phyloP scores from a whole-genome alignment of 805 yeast genomes.

The Candida easanensis region DNA sequence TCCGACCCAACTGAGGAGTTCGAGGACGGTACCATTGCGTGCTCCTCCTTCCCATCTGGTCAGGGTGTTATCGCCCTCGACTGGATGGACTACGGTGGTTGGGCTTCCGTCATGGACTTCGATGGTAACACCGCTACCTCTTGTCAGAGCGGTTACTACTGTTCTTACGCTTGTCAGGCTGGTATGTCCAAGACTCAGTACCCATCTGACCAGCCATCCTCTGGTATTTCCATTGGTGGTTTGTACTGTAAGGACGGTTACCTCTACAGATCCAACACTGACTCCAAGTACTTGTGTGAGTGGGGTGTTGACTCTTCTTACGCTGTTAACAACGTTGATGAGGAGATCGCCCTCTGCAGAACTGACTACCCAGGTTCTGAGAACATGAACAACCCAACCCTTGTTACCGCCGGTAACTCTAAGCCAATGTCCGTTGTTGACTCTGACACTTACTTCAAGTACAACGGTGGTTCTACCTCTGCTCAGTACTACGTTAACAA shows the following conservation, averaged over 20 bases:
- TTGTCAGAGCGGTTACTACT: constrained; percentile 88
- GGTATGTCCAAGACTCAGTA: constrained; percentile 99
- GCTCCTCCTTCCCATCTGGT: constrained; percentile 73
- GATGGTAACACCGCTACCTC: constrained; percentile 58
- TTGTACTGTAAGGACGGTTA: constrained; percentile 80
- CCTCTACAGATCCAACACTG: constrained; percentile 76
- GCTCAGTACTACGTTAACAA: constrained; percentile 97
- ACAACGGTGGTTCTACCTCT: constrained; percentile 82
- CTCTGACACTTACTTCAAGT: constrained; percentile 70
- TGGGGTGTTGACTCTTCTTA: constrained; percentile 77
- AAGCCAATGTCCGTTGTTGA: constrained; percentile 78
- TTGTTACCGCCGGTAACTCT: constrained; percentile 62
- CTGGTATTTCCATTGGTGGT: constrained; percentile 94
- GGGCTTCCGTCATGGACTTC: constrained; percentile 53
- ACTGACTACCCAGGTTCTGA: constrained; percentile 99
- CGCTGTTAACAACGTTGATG: constrained; percentile 60
- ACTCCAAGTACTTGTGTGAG: constrained; percentile 70
- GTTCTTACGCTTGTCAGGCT: constrained; percentile 97
- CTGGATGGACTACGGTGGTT: constrained; percentile 53
- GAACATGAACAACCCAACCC: constrained; percentile 95
- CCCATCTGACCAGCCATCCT: constrained; percentile 84
- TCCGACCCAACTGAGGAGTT: constrained; percentile 50
- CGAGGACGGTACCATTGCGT: constrained; percentile 66
- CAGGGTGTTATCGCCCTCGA: constrained; percentile 78
- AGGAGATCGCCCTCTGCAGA: constrained; percentile 88